Evolutionary conservation across 306 rosid genomes (phyloP).

Genomic region (Ceratonia siliqua): DNA sequence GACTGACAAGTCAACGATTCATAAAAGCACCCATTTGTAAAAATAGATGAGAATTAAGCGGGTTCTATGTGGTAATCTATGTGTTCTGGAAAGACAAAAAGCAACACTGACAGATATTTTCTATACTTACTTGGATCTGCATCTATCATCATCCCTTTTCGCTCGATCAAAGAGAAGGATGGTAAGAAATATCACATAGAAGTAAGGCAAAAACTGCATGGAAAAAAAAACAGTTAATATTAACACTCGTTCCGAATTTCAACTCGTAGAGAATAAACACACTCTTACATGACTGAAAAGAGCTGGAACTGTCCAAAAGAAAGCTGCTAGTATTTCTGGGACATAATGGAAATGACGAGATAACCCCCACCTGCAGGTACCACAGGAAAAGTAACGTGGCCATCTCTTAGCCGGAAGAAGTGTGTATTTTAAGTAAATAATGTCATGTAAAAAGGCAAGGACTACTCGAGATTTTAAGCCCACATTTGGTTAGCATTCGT

Average conservation of each 20-base stretch:
- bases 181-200: constrained; percentile 84
- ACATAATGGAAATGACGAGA: constrained; percentile 96
- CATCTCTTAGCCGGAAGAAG: neutral
- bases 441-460: neutral
- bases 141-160: constrained; percentile 90
- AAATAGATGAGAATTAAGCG: neutral
- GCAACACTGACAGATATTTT: constrained; percentile 13
- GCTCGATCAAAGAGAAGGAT: constrained; percentile 96
- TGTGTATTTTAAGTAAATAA: constrained; percentile 22
- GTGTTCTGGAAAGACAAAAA: neutral
- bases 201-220: constrained; percentile 88
- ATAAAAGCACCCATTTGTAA: neutral
- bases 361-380: constrained; percentile 90
- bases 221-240: constrained; percentile 21
- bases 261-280: constrained; percentile 24
- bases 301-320: constrained; percentile 98
- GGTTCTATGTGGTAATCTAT: neutral
- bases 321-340: constrained; percentile 93
- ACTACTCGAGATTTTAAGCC: neutral
- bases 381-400: constrained; percentile 29
- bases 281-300: constrained; percentile 78
- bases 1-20: neutral
- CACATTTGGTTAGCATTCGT: neutral
- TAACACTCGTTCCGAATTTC: constrained; percentile 25
- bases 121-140: constrained; percentile 86